phyloP scores from a whole-genome alignment of 345 rosid genomes.

The Microthlaspi erraticum region DNA sequence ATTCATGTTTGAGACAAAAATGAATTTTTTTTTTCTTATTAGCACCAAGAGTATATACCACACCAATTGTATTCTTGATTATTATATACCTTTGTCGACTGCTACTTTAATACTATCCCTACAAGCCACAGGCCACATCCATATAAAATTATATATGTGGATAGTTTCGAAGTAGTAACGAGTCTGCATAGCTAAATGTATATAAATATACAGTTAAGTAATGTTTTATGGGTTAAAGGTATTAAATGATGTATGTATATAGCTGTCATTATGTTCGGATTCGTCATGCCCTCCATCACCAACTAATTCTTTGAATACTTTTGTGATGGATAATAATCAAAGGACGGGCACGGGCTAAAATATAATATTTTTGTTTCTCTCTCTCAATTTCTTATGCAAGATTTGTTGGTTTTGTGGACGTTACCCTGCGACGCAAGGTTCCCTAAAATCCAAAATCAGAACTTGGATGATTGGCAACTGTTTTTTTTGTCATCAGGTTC shows the following conservation, averaged over 20 bases:
- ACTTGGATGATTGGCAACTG: neutral
- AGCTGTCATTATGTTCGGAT: constrained; percentile 30
- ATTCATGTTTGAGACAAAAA: neutral
- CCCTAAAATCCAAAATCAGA: constrained; percentile 1
- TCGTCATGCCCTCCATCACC: constrained; percentile 39
- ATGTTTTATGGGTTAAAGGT: neutral
- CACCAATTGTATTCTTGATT: neutral
- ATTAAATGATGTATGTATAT: neutral
- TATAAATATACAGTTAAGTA: neutral
- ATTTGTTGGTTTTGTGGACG: constrained; percentile 17
- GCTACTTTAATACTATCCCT: neutral
- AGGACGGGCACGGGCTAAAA: neutral
- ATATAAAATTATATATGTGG: constrained; percentile 5
- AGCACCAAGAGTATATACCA: neutral
- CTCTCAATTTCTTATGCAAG: neutral
- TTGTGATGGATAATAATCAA: constrained; percentile 9
- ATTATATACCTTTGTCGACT: neutral
- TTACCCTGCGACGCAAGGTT: constrained; percentile 18
- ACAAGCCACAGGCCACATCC: neutral
- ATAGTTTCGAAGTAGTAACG: constrained; percentile 1
- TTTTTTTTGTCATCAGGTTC: too few species aligned
- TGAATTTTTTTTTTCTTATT: too few species aligned
- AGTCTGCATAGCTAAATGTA: constrained; percentile 10
- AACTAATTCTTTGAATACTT: neutral
- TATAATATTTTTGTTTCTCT: neutral